These are phyloP conservation scores for Chlorella sp. DNA, from an alignment of 139 green algal species.

Conservation along the genomic window DNA sequence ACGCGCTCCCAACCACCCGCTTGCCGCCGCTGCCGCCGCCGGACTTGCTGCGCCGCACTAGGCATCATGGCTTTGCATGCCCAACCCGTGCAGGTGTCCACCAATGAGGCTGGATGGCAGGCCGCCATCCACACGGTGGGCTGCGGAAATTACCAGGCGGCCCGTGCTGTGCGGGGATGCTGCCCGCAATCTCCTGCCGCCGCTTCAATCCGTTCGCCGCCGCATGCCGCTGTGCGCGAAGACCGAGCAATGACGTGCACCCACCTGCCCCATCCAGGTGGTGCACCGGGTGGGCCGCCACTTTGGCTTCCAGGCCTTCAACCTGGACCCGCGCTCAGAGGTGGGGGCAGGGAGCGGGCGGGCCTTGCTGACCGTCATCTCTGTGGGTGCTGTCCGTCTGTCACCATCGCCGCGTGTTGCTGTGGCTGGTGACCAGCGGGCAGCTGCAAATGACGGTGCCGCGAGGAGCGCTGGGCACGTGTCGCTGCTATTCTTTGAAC, in stretches of 20 bases:
- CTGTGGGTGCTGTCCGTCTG: background rate
- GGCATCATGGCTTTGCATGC: no score
- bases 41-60: background rate
- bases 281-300: constrained; percentile 65
- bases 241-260: no score
- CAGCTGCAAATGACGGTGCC: no score
- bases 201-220: background rate
- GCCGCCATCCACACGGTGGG: constrained; percentile 49
- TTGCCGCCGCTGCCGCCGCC: background rate
- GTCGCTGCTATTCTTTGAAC: no score
- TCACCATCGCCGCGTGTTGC: background rate
- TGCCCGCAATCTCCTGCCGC: background rate
- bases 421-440: background rate
- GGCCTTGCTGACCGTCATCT: background rate
- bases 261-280: constrained; percentile 37
- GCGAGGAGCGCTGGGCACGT: background rate
- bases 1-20: no score
- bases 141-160: no score
- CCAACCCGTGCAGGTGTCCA: constrained; percentile 3
- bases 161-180: background rate
- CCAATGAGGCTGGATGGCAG: constrained; percentile 49
- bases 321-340: constrained; percentile 61
- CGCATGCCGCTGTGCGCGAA: no score
- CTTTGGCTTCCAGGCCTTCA: constrained; percentile 85
- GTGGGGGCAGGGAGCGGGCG: background rate